phyloP scores from a whole-genome alignment of 352 stramenopile species.

The Phytophthora tentaculata region DNA sequence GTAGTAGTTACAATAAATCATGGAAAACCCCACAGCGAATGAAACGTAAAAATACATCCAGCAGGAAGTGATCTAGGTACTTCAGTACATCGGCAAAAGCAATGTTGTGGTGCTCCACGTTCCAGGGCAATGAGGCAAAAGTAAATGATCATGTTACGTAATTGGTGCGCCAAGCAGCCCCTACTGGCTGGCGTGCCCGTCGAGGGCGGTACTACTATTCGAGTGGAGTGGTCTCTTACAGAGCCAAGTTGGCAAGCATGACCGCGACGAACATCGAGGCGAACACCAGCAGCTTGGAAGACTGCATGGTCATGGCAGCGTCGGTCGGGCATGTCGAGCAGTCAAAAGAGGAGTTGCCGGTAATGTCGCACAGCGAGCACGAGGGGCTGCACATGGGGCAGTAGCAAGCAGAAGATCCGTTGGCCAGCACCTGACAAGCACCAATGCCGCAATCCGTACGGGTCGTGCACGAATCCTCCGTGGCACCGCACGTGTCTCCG shows the following conservation, averaged over 20 bases:
- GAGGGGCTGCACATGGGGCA: conserved; percentile 48
- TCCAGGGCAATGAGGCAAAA: too few species aligned
- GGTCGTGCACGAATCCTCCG: conserved; percentile 52
- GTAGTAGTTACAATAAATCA: too few species aligned
- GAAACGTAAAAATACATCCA: too few species aligned
- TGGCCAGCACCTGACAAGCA: conserved; percentile 49
- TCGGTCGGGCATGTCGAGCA: conserved; percentile 46
- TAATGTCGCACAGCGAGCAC: conserved; percentile 47
- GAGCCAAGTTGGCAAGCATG: conserved; percentile 45
- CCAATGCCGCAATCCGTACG: conserved; percentile 52
- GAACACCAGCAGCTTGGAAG: conserved; percentile 49
- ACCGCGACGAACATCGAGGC: conserved; percentile 40
- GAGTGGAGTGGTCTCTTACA: conserved; percentile 35
- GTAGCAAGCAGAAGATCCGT: conserved; percentile 54
- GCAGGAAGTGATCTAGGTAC: too few species aligned
- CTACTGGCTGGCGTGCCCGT: conserved; percentile 1
- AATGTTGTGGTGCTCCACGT: too few species aligned
- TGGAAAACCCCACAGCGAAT: too few species aligned
- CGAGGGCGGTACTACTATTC: conserved; percentile 33
- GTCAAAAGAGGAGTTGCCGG: conserved; percentile 39
- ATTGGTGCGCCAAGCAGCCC: conserved; percentile 24
- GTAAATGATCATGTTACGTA: conserved; percentile 37
- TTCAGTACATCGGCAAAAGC: too few species aligned
- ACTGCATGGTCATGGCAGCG: conserved; percentile 30
- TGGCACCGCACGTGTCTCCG: conserved; percentile 59